phyloP scores from a whole-genome alignment of 2,329 filamentous ascomycete species.

The Aspergillus sp. region DNA sequence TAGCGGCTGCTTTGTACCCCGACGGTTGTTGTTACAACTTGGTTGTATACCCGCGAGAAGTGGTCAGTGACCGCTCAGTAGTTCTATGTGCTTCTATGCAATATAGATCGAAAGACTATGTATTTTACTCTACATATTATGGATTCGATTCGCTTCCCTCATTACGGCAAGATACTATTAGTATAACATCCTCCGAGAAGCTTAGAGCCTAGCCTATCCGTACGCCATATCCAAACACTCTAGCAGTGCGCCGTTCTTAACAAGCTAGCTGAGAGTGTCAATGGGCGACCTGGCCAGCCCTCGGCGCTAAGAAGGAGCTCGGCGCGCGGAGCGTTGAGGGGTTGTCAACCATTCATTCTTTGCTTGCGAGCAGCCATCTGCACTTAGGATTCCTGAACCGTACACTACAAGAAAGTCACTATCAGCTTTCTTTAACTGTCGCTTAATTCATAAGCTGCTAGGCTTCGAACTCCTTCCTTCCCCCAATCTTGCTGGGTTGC shows the following conservation, averaged over 20 bases:
- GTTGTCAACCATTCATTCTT: not conserved
- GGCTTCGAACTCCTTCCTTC: not conserved
- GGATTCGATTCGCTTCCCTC: not conserved
- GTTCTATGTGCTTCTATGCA: not conserved
- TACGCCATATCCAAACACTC: not conserved
- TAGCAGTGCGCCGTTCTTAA: not conserved
- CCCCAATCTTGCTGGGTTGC: not conserved
- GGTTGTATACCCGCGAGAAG: constrained; percentile 1
- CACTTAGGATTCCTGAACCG: not conserved
- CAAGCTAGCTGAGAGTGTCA: not conserved
- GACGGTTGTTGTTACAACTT: not conserved
- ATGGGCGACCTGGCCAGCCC: too few species aligned
- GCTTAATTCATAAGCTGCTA: not conserved
- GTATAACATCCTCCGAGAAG: not conserved
- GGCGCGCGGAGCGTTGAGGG: too few species aligned
- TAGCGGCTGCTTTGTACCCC: constrained; percentile 7
- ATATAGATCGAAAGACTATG: constrained; percentile 9
- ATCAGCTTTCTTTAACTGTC: not conserved
- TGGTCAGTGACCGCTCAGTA: not conserved
- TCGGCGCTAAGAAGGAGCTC: not conserved
- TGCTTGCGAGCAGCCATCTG: not conserved
- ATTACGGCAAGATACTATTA: not conserved
- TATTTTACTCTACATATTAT: constrained; percentile 5
- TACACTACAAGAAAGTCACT: not conserved
- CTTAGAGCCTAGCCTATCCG: not conserved